Evolutionary conservation across 2,329 filamentous ascomycete species (phyloP).

Genomic region (Botryotinia convoluta): DNA sequence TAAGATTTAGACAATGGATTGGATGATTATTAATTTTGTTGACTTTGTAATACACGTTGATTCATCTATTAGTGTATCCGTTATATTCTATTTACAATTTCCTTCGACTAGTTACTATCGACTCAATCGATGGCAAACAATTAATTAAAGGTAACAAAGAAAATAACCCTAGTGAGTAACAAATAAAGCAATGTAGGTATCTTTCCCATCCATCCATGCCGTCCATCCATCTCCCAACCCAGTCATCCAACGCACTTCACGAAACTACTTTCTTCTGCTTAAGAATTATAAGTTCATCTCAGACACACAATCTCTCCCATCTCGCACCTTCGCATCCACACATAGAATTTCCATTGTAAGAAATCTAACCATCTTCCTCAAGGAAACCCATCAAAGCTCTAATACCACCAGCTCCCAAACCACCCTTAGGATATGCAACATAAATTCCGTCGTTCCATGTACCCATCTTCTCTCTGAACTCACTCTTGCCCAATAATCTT

Average conservation of each 20-base stretch:
- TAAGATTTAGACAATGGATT: not conserved
- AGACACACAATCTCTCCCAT: no score
- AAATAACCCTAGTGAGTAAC: not conserved
- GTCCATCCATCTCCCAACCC: not conserved
- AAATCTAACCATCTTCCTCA: constrained; percentile 56
- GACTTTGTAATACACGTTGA: not conserved
- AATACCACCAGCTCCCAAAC: constrained; percentile 76
- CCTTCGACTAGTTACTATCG: not conserved
- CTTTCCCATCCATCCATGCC: constrained; percentile 7
- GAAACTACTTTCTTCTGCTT: not conserved
- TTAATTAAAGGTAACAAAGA: not conserved
- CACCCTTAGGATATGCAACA: constrained; percentile 85
- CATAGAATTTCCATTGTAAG: not conserved
- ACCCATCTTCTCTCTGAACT: constrained; percentile 89
- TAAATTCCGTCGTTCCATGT: constrained; percentile 80
- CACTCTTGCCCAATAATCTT: constrained; percentile 77
- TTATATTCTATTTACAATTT: not conserved
- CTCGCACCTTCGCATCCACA: not conserved
- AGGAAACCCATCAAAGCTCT: constrained; percentile 90
- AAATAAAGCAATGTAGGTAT: constrained; percentile 12
- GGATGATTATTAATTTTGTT: not conserved
- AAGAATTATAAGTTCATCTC: not conserved
- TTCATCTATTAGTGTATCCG: not conserved
- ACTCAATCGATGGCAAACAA: not conserved
- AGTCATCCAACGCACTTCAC: not conserved